phyloP scores from a whole-genome alignment of 2,329 filamentous ascomycete genomes.

The Beauveria australis region DNA sequence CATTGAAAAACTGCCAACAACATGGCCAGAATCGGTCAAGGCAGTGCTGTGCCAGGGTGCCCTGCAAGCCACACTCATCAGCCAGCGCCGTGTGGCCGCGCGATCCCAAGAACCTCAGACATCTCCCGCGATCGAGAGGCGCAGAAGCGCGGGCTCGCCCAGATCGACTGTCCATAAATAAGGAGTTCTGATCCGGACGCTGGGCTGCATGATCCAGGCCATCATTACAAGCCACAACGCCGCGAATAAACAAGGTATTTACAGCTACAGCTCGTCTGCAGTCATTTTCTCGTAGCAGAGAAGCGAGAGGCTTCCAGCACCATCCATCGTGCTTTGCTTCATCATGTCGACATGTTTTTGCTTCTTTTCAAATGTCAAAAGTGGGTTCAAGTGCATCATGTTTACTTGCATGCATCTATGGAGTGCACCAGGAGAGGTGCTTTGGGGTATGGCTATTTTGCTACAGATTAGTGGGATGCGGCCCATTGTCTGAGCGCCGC shows the following conservation, averaged over 20 bases:
- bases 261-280: background rate
- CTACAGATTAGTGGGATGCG: too few species aligned
- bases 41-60: too few species aligned
- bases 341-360: background rate
- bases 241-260: slow-evolving; percentile 2
- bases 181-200: background rate
- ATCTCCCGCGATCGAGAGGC: background rate
- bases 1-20: too few species aligned
- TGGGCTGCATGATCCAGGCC: background rate
- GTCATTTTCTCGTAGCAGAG: background rate
- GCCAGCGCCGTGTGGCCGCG: background rate
- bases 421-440: too few species aligned
- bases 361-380: background rate
- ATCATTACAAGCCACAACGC: background rate
- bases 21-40: too few species aligned
- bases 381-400: background rate
- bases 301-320: too few species aligned
- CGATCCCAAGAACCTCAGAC: background rate
- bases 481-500: too few species aligned
- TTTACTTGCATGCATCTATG: background rate
- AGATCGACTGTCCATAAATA: background rate
- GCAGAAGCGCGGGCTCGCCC: background rate
- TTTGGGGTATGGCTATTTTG: too few species aligned
- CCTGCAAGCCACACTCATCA: background rate
- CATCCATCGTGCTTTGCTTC: background rate